Percentiles rank a stretch among this genome's conserved stretches.
phyloP scores from a whole-genome alignment of 140 eudicot genomes.

The Stevia rebaudiana region DNA sequence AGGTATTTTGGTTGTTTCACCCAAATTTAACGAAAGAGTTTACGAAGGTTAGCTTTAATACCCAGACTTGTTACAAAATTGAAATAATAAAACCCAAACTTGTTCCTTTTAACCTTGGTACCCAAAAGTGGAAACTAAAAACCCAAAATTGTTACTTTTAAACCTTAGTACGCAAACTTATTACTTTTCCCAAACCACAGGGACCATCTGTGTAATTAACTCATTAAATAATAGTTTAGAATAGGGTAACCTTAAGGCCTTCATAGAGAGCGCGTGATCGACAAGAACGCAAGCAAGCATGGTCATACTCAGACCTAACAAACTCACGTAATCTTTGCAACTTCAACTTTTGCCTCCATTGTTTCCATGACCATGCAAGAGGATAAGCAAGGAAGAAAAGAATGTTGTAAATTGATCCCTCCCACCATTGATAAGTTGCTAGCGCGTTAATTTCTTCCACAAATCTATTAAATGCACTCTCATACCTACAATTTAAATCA shows the following conservation, averaged over 20 bases:
- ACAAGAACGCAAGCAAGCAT: conserved; percentile 97
- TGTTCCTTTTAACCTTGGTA: no score
- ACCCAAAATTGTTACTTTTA: no score
- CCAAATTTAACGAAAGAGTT: no score
- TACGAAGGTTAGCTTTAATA: no score
- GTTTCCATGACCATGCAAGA: conserved; percentile 98
- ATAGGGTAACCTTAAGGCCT: conserved; percentile 74
- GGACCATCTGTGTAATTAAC: no score
- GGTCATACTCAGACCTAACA: conserved; percentile 95
- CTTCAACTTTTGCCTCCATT: conserved; percentile 82
- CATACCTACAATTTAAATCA: conserved; percentile 59
- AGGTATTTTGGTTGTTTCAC: no score
- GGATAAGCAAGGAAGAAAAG: conserved; percentile 80
- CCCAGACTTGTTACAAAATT: no score
- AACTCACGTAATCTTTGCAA: conserved; percentile 83
- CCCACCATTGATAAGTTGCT: conserved; percentile 97
- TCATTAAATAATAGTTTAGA: not conserved
- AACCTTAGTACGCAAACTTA: no score
- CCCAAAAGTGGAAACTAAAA: no score
- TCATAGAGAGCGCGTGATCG: conserved; percentile 98
- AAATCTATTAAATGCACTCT: conserved; percentile 84
- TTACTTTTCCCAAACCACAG: no score
- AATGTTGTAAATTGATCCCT: conserved; percentile 70
- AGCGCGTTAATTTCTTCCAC: conserved; percentile 84
- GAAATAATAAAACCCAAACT: no score